A percentile compares a stretch with the other conserved stretches of the same genome.
Conservation (phyloP, 805 yeast species). For the Lachancea nothofagi region DNA sequence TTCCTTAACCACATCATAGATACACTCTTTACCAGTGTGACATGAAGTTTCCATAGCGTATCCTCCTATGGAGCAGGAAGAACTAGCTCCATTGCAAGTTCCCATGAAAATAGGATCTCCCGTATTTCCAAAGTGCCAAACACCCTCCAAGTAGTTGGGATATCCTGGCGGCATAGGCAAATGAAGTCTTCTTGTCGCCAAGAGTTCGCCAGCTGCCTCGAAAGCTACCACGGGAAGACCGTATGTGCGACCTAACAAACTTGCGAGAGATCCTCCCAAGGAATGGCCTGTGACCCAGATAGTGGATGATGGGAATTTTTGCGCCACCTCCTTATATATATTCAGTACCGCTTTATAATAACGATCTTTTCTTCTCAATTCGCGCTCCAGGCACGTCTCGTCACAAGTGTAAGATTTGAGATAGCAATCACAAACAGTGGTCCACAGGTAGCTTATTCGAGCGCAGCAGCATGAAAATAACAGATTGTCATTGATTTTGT, state of each 20-base stretch:
- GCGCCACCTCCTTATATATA: conserved; percentile 65
- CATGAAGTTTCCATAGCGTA: conserved; percentile 97
- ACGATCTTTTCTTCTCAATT: conserved; percentile 64
- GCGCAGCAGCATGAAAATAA: conserved; percentile 96
- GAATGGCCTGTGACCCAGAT: conserved; percentile 96
- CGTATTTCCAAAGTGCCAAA: conserved; percentile 95
- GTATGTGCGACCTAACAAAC: conserved; percentile 78
- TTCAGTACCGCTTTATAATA: conserved; percentile 78
- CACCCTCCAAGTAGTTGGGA: conserved; percentile 67
- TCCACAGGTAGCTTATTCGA: conserved; percentile 84
- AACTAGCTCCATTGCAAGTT: conserved; percentile 89
- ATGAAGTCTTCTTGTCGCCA: conserved; percentile 80
- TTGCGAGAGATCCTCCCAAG: conserved; percentile 81
- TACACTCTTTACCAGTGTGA: conserved; percentile 83
- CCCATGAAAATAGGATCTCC: conserved; percentile 98
- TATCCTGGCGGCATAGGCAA: conserved; percentile 91
- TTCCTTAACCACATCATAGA: conserved; percentile 85
- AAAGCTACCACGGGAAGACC: conserved; percentile 87
- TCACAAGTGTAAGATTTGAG: conserved; percentile 79
- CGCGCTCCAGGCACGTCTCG: conserved; percentile 77
- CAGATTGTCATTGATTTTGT: conserved; percentile 80
- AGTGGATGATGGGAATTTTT: conserved; percentile 59
- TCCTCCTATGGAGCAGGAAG: conserved; percentile 85
- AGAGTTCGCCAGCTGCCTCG: conserved; percentile 88
- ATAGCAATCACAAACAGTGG: conserved; percentile 92